Base-by-base conservation (phyloP, 2,329 filamentous ascomycete species). In the Beauveria sp. region DNA sequence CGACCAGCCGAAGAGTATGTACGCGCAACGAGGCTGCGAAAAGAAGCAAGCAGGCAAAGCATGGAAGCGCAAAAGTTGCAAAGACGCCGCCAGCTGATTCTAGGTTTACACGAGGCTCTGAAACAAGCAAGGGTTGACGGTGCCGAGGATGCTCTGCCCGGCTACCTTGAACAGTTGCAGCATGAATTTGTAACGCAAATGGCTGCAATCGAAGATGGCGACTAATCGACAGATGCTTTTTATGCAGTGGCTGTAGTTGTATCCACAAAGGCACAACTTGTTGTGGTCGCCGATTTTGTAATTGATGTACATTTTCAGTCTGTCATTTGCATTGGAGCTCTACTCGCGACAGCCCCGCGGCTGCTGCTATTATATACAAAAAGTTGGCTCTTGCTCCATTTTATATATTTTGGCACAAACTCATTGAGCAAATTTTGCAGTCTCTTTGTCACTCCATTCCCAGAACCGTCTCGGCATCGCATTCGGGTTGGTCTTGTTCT, bases 61-160 rank as follows among this genome's bases (percentile, higher is more conserved):
- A 86, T 86, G 0, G 79, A 83, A 60, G 80, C 83, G 0, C 77
- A 85, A 16, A 81, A 84, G 6, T 74, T 87, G 24, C 78, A 84
- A 9, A 80, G 83, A n/a, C 83, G 87, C 40, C 80, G 91, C 26
- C 93, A 89, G 64, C 74, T 96, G 14, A 80, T 96, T 1, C 76
- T 95, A 8, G 86, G 85, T 38, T 74, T 96, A 14, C 83, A 85
- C 53, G 90, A 92, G 66, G 86, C 89, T 51, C 77, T 97, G 28
- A 71, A 83, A 14, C 88, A 95, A 63, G 88, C 89, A 0, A 76
- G 79, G 1, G 79, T 85, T 18, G 87, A 88, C 0, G 79, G 77
- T 0, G 87, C 88, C 38, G 84, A 87, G 0, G 80, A 82, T 2
- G 79, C 84, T 0, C 74, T 96, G 34, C 75, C 78, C 22, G 77